Percentiles rank a stretch among this genome's conserved stretches.
Evolutionary conservation across 257 asterid genomes (phyloP).

Genomic region (Solanum sitiens): DNA sequence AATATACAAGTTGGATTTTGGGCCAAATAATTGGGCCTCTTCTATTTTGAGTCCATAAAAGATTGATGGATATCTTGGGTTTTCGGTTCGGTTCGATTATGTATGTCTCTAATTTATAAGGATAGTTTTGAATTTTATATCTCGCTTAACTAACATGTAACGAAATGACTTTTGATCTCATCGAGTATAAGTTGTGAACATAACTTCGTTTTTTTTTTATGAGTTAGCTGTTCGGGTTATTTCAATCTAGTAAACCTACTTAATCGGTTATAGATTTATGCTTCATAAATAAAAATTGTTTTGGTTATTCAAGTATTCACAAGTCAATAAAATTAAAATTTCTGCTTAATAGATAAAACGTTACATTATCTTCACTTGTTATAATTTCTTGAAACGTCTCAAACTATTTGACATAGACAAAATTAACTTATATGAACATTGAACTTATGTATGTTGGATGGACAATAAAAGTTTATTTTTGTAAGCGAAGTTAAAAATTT

Average conservation of each 20-base stretch:
- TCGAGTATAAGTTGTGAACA: not conserved
- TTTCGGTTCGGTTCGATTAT: too few species aligned
- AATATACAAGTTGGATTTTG: not conserved
- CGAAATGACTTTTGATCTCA: not conserved
- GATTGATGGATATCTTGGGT: not conserved
- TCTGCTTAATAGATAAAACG: too few species aligned
- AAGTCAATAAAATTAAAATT: not conserved
- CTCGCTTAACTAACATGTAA: not conserved
- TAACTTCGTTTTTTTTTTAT: too few species aligned
- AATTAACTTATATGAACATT: too few species aligned
- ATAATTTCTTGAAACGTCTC: too few species aligned
- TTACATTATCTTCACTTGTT: not conserved
- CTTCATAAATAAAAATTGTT: not conserved
- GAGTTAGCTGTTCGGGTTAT: not conserved
- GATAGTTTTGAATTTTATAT: too few species aligned
- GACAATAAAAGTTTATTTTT: too few species aligned
- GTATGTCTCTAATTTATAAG: rapidly evolving
- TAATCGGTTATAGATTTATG: too few species aligned
- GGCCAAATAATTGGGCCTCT: not conserved
- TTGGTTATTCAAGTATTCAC: too few species aligned
- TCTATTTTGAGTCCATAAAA: not conserved
- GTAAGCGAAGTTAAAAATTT: not conserved
- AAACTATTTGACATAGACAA: too few species aligned
- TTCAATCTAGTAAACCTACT: not conserved
- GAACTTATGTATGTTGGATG: not conserved